Evolutionary conservation across 2,329 filamentous ascomycete genomes (phyloP).

Genomic region (Exophiala bonariae): DNA sequence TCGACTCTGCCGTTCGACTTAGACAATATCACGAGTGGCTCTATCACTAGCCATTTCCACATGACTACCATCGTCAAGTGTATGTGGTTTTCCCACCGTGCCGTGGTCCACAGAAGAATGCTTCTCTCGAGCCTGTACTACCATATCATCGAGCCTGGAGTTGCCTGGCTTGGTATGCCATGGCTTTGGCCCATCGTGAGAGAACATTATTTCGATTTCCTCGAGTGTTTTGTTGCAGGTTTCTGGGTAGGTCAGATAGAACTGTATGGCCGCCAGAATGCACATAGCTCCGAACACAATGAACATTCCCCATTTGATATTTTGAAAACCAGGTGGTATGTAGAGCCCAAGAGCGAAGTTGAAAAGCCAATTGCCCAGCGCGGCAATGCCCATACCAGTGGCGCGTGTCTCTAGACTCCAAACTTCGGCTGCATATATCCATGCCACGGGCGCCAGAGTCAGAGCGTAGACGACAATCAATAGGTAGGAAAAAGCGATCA

Average conservation of each 20-base stretch:
- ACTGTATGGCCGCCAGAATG: constrained; percentile 45
- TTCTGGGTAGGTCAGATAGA: constrained; percentile 44
- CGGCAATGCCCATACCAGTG: constrained; percentile 56
- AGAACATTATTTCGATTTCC: constrained; percentile 41
- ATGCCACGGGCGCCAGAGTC: constrained; percentile 63
- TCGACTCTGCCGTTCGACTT: background rate
- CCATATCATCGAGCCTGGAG: constrained; percentile 32
- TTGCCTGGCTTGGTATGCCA: constrained; percentile 36
- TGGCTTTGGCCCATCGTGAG: constrained; percentile 28
- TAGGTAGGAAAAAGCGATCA: constrained; percentile 67
- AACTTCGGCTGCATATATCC: constrained; percentile 67
- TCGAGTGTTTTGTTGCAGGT: constrained; percentile 39
- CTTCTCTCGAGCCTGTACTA: constrained; percentile 31
- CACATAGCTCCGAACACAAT: constrained; percentile 52
- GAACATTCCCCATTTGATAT: constrained; percentile 58
- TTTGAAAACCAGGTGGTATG: constrained; percentile 58
- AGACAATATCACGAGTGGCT: background rate
- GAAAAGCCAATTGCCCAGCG: constrained; percentile 58
- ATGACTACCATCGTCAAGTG: constrained; percentile 5
- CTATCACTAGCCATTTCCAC: constrained; percentile 9
- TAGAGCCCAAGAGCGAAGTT: constrained; percentile 63
- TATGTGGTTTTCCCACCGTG: constrained; percentile 5
- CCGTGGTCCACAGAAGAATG: constrained; percentile 17
- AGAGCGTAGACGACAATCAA: constrained; percentile 64
- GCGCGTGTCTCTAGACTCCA: constrained; percentile 63